These are phyloP conservation scores for Penicillium polonicum DNA, from an alignment of 2,329 filamentous ascomycete genomes.

Conservation along the genomic window DNA sequence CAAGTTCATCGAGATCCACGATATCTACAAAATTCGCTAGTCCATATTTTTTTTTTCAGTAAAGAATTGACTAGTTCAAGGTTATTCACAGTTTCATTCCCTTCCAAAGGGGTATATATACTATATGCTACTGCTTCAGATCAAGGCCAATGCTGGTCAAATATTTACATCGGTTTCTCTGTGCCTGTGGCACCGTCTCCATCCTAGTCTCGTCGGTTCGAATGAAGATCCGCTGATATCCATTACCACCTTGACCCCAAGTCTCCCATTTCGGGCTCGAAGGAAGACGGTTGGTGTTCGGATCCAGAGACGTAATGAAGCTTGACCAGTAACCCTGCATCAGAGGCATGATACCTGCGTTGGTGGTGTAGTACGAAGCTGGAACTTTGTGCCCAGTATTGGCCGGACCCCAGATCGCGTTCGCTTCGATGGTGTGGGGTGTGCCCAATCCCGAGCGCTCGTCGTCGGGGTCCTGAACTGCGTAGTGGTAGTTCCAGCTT, in stretches of 20 bases:
- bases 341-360: conserved; percentile 58
- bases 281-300: conserved; percentile 55
- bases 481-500: conserved; percentile 69
- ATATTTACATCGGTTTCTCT: conserved; percentile 50
- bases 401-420: conserved; percentile 65
- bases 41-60: background rate
- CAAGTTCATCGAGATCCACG: conserved; percentile 8
- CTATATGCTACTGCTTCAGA: conserved; percentile 45
- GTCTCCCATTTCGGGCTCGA: conserved; percentile 54
- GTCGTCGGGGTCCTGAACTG: conserved; percentile 60
- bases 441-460: conserved; percentile 60
- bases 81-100: background rate
- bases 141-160: conserved; percentile 49
- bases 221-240: conserved; percentile 44
- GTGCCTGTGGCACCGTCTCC: conserved; percentile 44
- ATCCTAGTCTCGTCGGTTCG: conserved; percentile 48
- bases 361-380: conserved; percentile 56
- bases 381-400: conserved; percentile 54
- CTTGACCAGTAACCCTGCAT: conserved; percentile 73
- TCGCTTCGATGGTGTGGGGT: conserved; percentile 64
- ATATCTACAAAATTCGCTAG: background rate
- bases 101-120: background rate
- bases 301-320: conserved; percentile 66
- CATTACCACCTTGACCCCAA: conserved; percentile 36
- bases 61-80: background rate